Conservation (phyloP, 2,329 filamentous ascomycete genomes). For the Emergomyces orientalis region DNA sequence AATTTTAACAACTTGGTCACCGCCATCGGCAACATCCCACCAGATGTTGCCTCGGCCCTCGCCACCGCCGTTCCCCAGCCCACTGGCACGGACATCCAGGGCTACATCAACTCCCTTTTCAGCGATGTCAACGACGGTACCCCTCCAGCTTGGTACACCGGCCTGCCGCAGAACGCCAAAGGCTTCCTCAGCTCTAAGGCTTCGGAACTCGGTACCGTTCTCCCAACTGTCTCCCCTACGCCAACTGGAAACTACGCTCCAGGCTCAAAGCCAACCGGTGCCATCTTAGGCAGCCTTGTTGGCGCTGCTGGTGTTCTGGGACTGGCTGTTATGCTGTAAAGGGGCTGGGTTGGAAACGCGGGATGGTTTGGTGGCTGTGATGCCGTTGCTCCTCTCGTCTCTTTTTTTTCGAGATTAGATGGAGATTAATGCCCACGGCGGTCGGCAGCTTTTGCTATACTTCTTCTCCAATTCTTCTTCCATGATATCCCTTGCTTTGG, state of each 20-base stretch:
- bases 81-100: neutral
- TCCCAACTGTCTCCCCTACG: neutral
- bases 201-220: neutral
- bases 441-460: neutral
- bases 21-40: neutral
- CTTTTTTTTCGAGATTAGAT: neutral
- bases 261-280: conserved; percentile 7
- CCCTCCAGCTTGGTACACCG: conserved; percentile 14
- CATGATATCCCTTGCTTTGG: neutral
- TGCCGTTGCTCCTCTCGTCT: neutral
- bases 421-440: neutral
- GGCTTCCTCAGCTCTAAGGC: conserved; percentile 9
- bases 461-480: neutral
- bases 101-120: neutral
- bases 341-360: neutral
- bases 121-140: conserved; percentile 13
- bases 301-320: conserved; percentile 18
- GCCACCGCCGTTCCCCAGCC: neutral
- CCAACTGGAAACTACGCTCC: neutral
- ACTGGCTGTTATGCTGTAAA: conserved; percentile 16
- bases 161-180: conserved; percentile 13
- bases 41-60: neutral
- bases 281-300: conserved; percentile 13
- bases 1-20: neutral
- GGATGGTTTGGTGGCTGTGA: neutral